These are phyloP conservation scores for Ambrosia artemisiifolia DNA, from an alignment of 129 eudicot species.

Conservation along the genomic window DNA sequence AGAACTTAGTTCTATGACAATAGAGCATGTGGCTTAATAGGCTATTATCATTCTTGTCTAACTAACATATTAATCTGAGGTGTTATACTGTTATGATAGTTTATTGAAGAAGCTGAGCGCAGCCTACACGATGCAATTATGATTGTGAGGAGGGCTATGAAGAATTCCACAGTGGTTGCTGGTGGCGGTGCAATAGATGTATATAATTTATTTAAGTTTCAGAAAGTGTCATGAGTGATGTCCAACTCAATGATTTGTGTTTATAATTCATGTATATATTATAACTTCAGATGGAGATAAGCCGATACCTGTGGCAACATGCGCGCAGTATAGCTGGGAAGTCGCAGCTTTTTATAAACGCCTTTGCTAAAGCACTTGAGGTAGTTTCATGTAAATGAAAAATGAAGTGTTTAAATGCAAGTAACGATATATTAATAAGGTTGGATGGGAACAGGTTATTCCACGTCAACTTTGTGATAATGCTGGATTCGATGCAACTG, in stretches of 20 bases:
- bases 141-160: slow-evolving; percentile 95
- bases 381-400: slow-evolving; percentile 22
- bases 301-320: slow-evolving; percentile 90
- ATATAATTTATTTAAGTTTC: slow-evolving; percentile 34
- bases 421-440: not conserved
- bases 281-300: slow-evolving; percentile 80
- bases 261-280: not conserved
- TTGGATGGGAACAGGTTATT: slow-evolving; percentile 52
- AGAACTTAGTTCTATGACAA: not conserved
- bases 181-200: slow-evolving; percentile 99
- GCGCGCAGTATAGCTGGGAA: slow-evolving; percentile 97
- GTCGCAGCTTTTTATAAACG: slow-evolving; percentile 91
- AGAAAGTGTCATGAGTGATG: not conserved
- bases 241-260: not conserved
- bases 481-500: slow-evolving; percentile 99
- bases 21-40: not conserved
- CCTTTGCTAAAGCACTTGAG: slow-evolving; percentile 98
- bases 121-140: slow-evolving; percentile 99
- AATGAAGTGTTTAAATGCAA: not conserved
- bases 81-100: slow-evolving; percentile 39
- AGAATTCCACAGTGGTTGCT: slow-evolving; percentile 95
- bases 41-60: not conserved
- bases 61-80: slow-evolving; percentile 7
- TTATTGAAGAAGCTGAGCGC: slow-evolving; percentile 98
- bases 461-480: slow-evolving; percentile 92